phyloP scores from a whole-genome alignment of 371 early-diverging fungal genomes.

The Quaeritorhiza haematococci region DNA sequence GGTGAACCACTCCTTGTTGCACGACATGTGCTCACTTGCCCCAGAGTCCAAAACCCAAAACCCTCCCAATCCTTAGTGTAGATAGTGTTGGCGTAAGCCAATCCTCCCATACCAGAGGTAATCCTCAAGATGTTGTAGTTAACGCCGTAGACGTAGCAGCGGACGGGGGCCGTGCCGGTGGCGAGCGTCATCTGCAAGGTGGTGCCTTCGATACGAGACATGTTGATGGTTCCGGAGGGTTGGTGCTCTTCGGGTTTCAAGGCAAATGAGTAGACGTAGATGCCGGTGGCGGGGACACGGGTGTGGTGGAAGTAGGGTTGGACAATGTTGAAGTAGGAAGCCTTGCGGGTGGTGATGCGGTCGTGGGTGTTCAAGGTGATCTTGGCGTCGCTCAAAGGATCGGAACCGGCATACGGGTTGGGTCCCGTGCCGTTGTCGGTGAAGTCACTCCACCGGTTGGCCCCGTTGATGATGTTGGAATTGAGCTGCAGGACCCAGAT shows the following conservation, averaged over 20 bases:
- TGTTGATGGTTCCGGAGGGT: slow-evolving; percentile 1
- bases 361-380: neutral
- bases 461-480: neutral
- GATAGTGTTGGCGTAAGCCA: neutral
- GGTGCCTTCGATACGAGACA: slow-evolving; percentile 4
- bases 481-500: slow-evolving; percentile 1
- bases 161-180: slow-evolving; percentile 1
- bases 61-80: neutral
- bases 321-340: neutral
- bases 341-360: neutral
- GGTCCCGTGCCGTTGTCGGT: slow-evolving; percentile 6
- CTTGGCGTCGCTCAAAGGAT: neutral
- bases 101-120: neutral
- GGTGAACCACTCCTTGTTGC: too few relatives aligned
- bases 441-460: slow-evolving; percentile 4
- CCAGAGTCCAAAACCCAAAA: too few relatives aligned
- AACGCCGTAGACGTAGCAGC: neutral
- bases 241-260: slow-evolving; percentile 5
- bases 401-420: slow-evolving; percentile 3
- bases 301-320: slow-evolving; percentile 2
- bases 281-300: neutral
- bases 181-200: neutral
- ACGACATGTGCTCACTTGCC: too few relatives aligned
- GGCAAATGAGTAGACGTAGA: slow-evolving; percentile 4
- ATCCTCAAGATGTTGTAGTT: neutral